Conservation (phyloP, 306 rosid species). For the Cercis canadensis region DNA sequence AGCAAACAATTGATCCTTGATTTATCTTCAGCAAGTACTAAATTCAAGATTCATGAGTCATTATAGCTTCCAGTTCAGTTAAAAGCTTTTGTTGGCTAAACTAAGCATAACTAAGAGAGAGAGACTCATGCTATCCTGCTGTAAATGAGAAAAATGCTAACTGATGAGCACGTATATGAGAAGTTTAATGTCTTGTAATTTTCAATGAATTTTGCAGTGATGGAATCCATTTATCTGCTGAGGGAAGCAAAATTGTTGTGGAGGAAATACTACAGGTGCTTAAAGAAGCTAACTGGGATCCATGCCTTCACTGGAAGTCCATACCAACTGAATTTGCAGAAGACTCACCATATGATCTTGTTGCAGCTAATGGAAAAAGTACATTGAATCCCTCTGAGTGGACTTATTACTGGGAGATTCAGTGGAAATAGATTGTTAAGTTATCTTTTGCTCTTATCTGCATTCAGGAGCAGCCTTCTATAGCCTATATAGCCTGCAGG, state of each 20-base stretch:
- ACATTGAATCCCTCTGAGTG: slow-evolving; percentile 86
- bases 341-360: slow-evolving; percentile 84
- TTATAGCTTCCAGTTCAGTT: neutral
- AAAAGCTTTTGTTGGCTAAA: slow-evolving; percentile 1
- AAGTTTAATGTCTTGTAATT: neutral
- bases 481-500: neutral
- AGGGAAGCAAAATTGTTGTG: slow-evolving; percentile 89
- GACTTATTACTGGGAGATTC: slow-evolving; percentile 73
- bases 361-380: slow-evolving; percentile 76
- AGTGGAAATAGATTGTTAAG: slow-evolving; percentile 64
- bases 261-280: slow-evolving; percentile 78
- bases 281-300: slow-evolving; percentile 88
- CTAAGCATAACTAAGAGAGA: neutral
- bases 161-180: neutral
- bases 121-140: too few species aligned
- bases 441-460: slow-evolving; percentile 14
- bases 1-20: too few species aligned
- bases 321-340: slow-evolving; percentile 80
- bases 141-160: neutral
- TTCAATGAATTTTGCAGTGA: slow-evolving; percentile 56
- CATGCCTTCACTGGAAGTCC: slow-evolving; percentile 85
- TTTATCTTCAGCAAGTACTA: too few species aligned
- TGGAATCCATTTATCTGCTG: slow-evolving; percentile 88
- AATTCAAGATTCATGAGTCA: neutral
- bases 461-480: slow-evolving; percentile 9